Percentiles rank a stretch among this genome's conserved stretches.
phyloP scores from a whole-genome alignment of 2,329 filamentous ascomycete genomes.

The Cercospora sp. region DNA sequence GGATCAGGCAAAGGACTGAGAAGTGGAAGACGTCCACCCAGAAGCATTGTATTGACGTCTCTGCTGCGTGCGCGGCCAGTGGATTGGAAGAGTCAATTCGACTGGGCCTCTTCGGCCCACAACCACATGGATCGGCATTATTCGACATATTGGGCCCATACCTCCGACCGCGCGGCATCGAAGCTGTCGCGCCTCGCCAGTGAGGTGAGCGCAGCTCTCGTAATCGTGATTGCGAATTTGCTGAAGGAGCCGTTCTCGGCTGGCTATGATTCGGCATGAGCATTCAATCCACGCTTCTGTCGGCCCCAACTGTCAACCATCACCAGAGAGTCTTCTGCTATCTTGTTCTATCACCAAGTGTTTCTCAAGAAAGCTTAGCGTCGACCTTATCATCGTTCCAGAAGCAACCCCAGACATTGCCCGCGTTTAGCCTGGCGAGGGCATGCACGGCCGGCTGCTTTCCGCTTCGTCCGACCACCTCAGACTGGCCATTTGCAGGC shows the following conservation, averaged over 20 bases:
- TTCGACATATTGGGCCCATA: not conserved
- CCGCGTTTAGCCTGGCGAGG: not conserved
- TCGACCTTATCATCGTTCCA: not conserved
- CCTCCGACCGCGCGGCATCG: not conserved
- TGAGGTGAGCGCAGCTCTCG: not conserved
- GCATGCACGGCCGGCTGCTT: not conserved
- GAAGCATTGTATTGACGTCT: not conserved
- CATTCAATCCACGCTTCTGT: not conserved
- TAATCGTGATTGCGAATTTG: not conserved
- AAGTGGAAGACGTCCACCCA: not conserved
- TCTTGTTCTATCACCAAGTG: not conserved
- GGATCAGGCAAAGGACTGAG: constrained; percentile 10
- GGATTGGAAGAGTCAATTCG: not conserved
- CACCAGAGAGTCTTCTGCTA: not conserved
- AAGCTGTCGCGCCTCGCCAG: not conserved
- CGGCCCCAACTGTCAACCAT: not conserved
- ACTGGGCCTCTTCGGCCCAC: not conserved
- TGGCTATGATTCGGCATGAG: not conserved
- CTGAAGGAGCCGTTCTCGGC: not conserved
- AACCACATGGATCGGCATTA: not conserved
- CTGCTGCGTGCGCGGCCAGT: not conserved
- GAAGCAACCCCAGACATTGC: constrained; percentile 1
- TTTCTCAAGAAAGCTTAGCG: not conserved
- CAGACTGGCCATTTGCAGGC: not conserved
- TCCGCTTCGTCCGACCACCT: not conserved